A percentile compares a stretch with the other conserved stretches of the same genome.
Evolutionary conservation across 768 basidiomycete species (phyloP).

Genomic region (Macrocybe gigantea): DNA sequence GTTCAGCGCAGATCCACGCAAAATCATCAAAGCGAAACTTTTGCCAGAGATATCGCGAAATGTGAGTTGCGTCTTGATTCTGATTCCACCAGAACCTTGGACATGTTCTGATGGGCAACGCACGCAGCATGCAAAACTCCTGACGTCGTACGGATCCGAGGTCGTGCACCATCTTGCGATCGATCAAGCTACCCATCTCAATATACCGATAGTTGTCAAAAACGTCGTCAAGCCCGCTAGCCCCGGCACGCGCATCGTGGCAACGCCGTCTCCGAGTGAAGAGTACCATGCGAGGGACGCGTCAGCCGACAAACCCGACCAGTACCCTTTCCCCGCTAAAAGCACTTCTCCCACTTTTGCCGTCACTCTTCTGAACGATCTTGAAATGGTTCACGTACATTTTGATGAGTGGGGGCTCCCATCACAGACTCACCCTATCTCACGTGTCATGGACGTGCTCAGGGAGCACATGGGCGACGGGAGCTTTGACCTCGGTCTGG

Average conservation of each 20-base stretch:
- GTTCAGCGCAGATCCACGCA: constrained; percentile 6
- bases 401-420: not conserved
- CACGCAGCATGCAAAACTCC: constrained; percentile 5
- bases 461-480: not conserved
- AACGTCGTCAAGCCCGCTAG: constrained; percentile 6
- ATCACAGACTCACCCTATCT: not conserved
- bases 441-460: not conserved
- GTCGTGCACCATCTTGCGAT: constrained; percentile 7
- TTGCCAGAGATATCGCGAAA: constrained; percentile 1
- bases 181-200: constrained; percentile 1
- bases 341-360: constrained; percentile 1
- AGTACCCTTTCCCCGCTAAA: not conserved
- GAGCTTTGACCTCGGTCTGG: not conserved
- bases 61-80: not conserved
- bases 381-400: constrained; percentile 2
- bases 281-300: not conserved
- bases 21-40: constrained; percentile 2
- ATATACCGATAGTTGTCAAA: constrained; percentile 5
- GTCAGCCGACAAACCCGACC: not conserved
- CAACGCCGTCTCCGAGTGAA: not conserved
- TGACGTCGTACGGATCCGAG: constrained; percentile 8
- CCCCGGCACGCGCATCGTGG: not conserved
- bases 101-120: not conserved
- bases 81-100: not conserved
- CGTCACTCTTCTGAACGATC: constrained; percentile 4